Evolutionary conservation across 1,139 yeast species (phyloP), one percentile per base, ranked within the genome.

Genomic region (Zygosaccharomyces sapae): DNA sequence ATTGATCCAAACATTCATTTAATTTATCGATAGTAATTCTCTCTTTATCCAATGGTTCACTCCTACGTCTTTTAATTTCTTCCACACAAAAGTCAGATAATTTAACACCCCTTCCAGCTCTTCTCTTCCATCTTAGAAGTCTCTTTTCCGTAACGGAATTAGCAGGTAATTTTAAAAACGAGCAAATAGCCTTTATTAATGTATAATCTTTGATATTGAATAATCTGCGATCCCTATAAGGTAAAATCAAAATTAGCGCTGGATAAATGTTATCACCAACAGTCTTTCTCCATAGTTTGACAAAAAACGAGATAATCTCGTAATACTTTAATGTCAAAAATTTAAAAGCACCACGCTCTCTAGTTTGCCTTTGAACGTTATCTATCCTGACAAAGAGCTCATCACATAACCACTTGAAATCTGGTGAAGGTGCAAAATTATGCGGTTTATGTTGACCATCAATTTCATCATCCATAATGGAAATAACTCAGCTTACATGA

Each of bases 211-310:
- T 74, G 41, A 81, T 71, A 55, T 74, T 72, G 59, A 77, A 83
- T 8, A 72, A 61, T 24, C 88, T 65, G 9, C 62, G 67, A 47
- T 83, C 83, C 54, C 79, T 74, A 50, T 79, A 77, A 0, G 95
- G 90, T 19, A 83, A 66, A 2, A 81, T 70, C 38, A 89, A 69
- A 33, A 81, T 68, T 10, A 86, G 71, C 0, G 82, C 81, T 0
- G 94, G 92, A 56, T 75, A 82, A 4, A 88, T 73, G 62, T 89
- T 81, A 29, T 72, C 63, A 0, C 96, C 96, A 2, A 86, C 83
- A 29, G 79, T 77, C n/a, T 70, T 67, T 47, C 82, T 71, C 83
- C 89, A 89, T 22, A 75, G 68, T 3, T 69, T 64, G 41, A 86
- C 71, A 62, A 86, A 89, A 35, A 55, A 48, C 2, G 54, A 38